Evolutionary conservation across 2,329 filamentous ascomycete species (phyloP).

Genomic region (Penicillium digitatum): DNA sequence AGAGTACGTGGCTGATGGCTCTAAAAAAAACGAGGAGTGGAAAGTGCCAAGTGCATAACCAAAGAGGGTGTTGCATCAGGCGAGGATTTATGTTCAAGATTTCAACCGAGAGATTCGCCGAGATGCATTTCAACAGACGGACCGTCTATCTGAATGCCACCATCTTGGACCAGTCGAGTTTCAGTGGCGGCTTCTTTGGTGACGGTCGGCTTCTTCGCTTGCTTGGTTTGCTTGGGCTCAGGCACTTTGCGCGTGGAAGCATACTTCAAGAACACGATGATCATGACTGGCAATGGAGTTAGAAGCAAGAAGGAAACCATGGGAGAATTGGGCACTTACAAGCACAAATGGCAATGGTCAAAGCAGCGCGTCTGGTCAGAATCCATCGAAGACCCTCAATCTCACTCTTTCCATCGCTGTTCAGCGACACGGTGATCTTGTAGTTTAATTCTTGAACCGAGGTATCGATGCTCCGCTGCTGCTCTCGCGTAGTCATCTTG

Average conservation of each 20-base stretch:
- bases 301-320: background rate
- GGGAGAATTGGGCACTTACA: constrained; percentile 33
- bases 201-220: constrained; percentile 27
- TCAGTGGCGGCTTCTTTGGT: constrained; percentile 30
- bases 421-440: constrained; percentile 86
- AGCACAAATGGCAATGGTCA: constrained; percentile 54
- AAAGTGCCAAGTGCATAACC: background rate
- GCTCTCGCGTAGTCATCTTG: constrained; percentile 83
- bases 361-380: constrained; percentile 60
- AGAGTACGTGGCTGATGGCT: background rate
- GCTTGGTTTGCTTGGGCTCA: constrained; percentile 35
- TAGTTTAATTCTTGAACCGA: constrained; percentile 94
- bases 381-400: constrained; percentile 92
- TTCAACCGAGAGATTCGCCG: constrained; percentile 32
- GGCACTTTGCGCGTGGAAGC: constrained; percentile 40
- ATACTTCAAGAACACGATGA: constrained; percentile 46
- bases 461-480: constrained; percentile 79
- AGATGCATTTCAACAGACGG: constrained; percentile 22
- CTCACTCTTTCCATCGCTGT: constrained; percentile 85
- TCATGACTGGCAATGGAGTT: constrained; percentile 40
- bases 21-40: background rate
- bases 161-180: constrained; percentile 19
- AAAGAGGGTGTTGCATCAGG: background rate
- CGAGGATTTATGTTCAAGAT: background rate
- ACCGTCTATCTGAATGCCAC: constrained; percentile 10